Evolutionary conservation across 1,284 basidiomycete species (phyloP).

Genomic region (Moesziomyces sp.): DNA sequence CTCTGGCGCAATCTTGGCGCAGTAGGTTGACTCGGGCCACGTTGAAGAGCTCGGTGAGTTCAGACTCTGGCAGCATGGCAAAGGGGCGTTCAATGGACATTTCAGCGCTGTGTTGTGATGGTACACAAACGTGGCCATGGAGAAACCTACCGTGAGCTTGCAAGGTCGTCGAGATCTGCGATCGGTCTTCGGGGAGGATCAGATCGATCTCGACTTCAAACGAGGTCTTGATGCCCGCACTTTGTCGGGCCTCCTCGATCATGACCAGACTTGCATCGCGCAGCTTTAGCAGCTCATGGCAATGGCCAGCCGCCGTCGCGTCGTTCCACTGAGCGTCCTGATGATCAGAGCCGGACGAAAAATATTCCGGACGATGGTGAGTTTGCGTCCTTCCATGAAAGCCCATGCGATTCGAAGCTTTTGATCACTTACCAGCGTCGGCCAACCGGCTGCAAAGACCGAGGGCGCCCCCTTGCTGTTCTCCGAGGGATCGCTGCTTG

Average conservation of each 20-base stretch:
- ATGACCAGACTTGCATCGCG: slow-evolving; percentile 36
- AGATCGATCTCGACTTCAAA: slow-evolving; percentile 53
- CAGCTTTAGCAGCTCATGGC: slow-evolving; percentile 32
- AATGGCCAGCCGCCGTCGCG: slow-evolving; percentile 11
- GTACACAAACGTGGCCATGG: background rate
- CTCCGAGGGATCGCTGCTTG: slow-evolving; percentile 44
- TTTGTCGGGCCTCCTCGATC: slow-evolving; percentile 52
- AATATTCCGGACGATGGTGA: slow-evolving; percentile 4
- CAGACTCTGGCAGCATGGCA: slow-evolving; percentile 4
- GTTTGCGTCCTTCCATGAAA: background rate
- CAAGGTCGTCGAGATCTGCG: slow-evolving; percentile 3
- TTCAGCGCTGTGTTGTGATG: background rate
- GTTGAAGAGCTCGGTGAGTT: slow-evolving; percentile 51
- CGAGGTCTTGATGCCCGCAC: slow-evolving; percentile 40
- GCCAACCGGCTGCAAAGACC: slow-evolving; percentile 60
- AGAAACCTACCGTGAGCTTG: background rate
- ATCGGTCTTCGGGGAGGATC: slow-evolving; percentile 1
- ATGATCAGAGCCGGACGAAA: background rate
- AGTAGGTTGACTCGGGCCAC: slow-evolving; percentile 51
- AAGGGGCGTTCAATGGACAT: too few species aligned
- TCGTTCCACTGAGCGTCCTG: slow-evolving; percentile 36
- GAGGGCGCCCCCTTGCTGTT: slow-evolving; percentile 27
- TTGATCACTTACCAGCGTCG: slow-evolving; percentile 1
- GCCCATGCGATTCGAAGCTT: background rate
- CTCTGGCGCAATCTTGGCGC: background rate